phyloP scores from a whole-genome alignment of 371 early-diverging fungal species.

The Mucor sp. region DNA sequence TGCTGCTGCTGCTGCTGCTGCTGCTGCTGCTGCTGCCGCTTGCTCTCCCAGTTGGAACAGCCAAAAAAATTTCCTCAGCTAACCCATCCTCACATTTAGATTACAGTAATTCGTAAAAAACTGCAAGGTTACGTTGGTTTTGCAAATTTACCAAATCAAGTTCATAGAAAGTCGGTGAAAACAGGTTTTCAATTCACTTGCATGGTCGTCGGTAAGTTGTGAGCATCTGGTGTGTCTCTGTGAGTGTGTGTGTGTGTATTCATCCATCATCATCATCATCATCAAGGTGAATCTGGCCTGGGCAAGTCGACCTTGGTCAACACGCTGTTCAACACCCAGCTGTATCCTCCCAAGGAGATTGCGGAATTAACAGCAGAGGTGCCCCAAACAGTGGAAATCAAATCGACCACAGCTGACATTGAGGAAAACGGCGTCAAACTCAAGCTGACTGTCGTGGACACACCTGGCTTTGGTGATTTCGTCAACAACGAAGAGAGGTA shows the following conservation, averaged over 20 bases:
- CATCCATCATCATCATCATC: neutral
- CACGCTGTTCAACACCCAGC: slow-evolving; percentile 94
- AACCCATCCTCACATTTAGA: slow-evolving; percentile 18
- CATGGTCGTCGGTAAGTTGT: slow-evolving; percentile 87
- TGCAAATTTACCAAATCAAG: slow-evolving; percentile 97
- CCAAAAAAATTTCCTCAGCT: neutral
- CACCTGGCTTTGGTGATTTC: slow-evolving; percentile 95
- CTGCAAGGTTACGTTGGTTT: slow-evolving; percentile 97
- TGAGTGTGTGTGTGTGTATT: too few species aligned
- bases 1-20: too few species aligned
- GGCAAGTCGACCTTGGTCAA: slow-evolving; percentile 99
- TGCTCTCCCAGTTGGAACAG: neutral
- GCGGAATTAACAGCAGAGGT: slow-evolving; percentile 82
- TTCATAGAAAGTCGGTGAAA: slow-evolving; percentile 96
- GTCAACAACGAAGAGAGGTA: slow-evolving; percentile 94
- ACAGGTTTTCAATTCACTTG: slow-evolving; percentile 98
- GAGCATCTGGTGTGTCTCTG: too few species aligned
- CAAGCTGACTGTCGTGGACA: slow-evolving; percentile 93
- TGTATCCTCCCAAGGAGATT: slow-evolving; percentile 88
- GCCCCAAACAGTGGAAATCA: slow-evolving; percentile 93
- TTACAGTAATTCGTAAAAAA: slow-evolving; percentile 66
- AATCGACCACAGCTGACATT: slow-evolving; percentile 89
- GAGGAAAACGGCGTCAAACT: slow-evolving; percentile 91
- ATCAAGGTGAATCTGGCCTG: slow-evolving; percentile 92
- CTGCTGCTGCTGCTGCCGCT: too few species aligned